Evolutionary conservation across 1,139 yeast genomes (phyloP).

Genomic region (Debaryomyces fabryi): DNA sequence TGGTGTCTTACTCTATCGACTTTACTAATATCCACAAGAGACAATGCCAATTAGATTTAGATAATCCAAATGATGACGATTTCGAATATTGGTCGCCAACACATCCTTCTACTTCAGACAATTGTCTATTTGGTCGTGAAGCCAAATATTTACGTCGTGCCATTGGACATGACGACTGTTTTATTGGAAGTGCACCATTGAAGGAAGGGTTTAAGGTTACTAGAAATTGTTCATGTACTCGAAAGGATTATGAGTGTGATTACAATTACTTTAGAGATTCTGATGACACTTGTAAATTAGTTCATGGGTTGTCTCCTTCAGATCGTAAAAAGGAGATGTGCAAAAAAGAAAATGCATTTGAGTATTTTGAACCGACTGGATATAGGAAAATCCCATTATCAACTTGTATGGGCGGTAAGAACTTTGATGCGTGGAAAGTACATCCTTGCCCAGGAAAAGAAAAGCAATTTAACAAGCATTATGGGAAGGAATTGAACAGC

Average conservation of each 20-base stretch:
- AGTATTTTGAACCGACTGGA: constrained; percentile 52
- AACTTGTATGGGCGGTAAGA: constrained; percentile 47
- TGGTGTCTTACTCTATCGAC: constrained; percentile 59
- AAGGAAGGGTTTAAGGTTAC: constrained; percentile 59
- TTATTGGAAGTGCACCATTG: constrained; percentile 76
- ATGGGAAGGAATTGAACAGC: constrained; percentile 62
- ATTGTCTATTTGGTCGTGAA: constrained; percentile 90
- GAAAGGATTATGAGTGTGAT: constrained; percentile 94
- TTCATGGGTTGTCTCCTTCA: constrained; percentile 67
- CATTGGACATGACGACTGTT: constrained; percentile 64
- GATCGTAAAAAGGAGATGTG: constrained; percentile 68
- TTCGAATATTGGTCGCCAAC: constrained; percentile 83
- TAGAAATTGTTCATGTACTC: constrained; percentile 79
- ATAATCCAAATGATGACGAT: constrained; percentile 64
- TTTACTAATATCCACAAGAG: constrained; percentile 65
- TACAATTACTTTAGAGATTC: constrained; percentile 69
- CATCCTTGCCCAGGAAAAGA: constrained; percentile 89
- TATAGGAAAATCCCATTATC: constrained; percentile 49
- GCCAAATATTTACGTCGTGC: constrained; percentile 75
- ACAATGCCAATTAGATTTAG: constrained; percentile 71
- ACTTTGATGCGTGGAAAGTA: constrained; percentile 66
- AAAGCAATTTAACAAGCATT: constrained; percentile 58
- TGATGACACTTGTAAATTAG: constrained; percentile 87
- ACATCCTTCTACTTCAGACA: constrained; percentile 61
- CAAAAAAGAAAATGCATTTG: constrained; percentile 54